These are phyloP conservation scores for Rhododendron ovatum DNA, from an alignment of 148 eudicot genomes.

Conservation along the genomic window DNA sequence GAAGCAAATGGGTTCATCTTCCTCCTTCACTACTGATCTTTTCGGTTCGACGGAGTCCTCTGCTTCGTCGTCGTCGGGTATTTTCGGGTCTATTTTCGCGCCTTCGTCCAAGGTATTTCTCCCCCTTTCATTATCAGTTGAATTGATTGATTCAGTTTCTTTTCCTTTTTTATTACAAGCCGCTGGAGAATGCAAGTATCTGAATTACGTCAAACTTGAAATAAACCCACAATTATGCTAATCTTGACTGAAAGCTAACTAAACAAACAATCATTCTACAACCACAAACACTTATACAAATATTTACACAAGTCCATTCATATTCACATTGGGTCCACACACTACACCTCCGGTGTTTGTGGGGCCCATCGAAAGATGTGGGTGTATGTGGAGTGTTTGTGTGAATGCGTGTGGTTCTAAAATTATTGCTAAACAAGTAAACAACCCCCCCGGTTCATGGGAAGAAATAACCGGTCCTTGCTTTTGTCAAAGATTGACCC, in stretches of 20 bases:
- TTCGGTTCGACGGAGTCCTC: slow-evolving; percentile 57
- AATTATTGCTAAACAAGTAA: no score
- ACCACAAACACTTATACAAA: no score
- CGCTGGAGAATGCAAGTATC: not conserved
- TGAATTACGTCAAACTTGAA: not conserved
- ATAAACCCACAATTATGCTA: not conserved
- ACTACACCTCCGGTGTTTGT: no score
- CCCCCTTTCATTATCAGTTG: not conserved
- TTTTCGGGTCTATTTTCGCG: slow-evolving; percentile 33
- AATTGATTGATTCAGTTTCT: not conserved
- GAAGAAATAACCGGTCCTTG: not conserved
- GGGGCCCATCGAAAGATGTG: no score
- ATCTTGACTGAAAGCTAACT: not conserved
- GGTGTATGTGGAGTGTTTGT: no score
- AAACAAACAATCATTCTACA: no score
- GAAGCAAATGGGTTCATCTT: slow-evolving; percentile 28
- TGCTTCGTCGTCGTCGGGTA: slow-evolving; percentile 37
- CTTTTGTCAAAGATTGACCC: not conserved
- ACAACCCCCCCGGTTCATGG: no score
- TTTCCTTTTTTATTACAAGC: no score
- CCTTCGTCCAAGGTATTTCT: slow-evolving; percentile 46
- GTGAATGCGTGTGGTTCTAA: no score
- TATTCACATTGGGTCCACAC: no score
- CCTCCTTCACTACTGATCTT: slow-evolving; percentile 61
- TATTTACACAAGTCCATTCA: no score